Base-by-base conservation (phyloP, 805 yeast genomes). In the Yamadazyma sp. region DNA sequence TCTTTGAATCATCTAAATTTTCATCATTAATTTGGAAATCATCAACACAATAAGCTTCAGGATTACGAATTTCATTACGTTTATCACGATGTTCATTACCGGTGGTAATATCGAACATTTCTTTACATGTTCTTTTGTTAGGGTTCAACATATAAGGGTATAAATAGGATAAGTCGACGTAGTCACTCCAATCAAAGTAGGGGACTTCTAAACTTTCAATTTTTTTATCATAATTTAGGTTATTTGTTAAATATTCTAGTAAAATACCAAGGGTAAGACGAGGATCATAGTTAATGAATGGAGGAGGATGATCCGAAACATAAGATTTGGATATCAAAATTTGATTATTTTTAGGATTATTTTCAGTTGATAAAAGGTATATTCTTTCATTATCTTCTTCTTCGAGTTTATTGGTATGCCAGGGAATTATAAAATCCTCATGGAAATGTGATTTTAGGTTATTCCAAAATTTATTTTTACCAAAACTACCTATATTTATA, bases 181-280 rank as follows among this genome's bases (percentile, higher is more conserved):
- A 60, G 41, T 61, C 67, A n/a, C 49, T 46, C 65, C 65, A 61
- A 40, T 60, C 62, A 38, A 61, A 61, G 34, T 35, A 44, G 1
- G 62, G 48, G 12, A 44, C 9, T 25, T 33, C 23, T 13, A 50
- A 14, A 10, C 37, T 33, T 9, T 40, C 38, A 5, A 43, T 2
- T 12, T 19, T 9, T n/a, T 20, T 18, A 23, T 17, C 34, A 12
- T 33, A 23, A 11, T 23, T 36, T n/a, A 48, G 26, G 23, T 40
- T 36, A 13, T 45, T 30, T 1, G 44, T 33, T 6, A 59, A 30
- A 30, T 52, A 32, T n/a, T 48, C 32, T 7, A 53, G 35, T 8
- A 55, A 7, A 3, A 54, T 15, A 1, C 56, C 55, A 24, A 50
- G 32, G 4, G 66, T 55, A 35, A 57, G 40, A 23, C 66, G 38